Evolutionary conservation across 106 monocot species (phyloP), one percentile per base, ranked within the genome.

Genomic region (Allium fistulosum): DNA sequence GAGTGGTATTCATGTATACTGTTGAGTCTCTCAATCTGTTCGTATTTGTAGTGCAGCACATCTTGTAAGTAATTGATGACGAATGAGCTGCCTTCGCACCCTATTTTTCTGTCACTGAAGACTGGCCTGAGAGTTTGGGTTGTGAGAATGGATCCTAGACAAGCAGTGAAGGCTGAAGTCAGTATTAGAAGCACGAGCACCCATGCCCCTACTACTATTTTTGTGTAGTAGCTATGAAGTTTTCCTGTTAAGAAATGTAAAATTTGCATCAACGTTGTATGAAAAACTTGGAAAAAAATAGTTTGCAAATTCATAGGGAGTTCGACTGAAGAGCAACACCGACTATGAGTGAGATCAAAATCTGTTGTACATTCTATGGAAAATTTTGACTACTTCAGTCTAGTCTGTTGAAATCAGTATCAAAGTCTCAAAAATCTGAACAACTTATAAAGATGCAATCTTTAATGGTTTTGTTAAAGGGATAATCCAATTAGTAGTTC

Each of bases 141-240:
- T 2, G 57, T 58, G 10, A 79, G 18, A 22, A 79, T 79, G 17
- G 79, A 69, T 4, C 74, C 69, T 4, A 79, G 15, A 47, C 58
- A 74, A 0, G 79, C 74, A 11, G 67, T 79, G 47, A 46, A 79
- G 46, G 49, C 26, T 9, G 28, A 46, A 11, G 62, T 73, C 18
- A 74, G 11, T 26, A 79, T 56, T 49, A 74, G 50, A 3, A 79
- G 61, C 51, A 69, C 73, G 14, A 79, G 16, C 28, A 79, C 56
- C 79, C 79, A 79, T 48, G 46, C 67, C 11, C 46, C 49, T 3
- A 74, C 11, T 17, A 79, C 62, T 3, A 51, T 17, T 69, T 74
- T 79, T 9, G 79, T 73, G 57, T 74, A 74, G 55, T 22, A 62
- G 57, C 49, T 79, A 26, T 67, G 26, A 11, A 74, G 6, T 48